Base-by-base conservation (phyloP, 495 filamentous ascomycete species). In the Talaromyces thailandensis region DNA sequence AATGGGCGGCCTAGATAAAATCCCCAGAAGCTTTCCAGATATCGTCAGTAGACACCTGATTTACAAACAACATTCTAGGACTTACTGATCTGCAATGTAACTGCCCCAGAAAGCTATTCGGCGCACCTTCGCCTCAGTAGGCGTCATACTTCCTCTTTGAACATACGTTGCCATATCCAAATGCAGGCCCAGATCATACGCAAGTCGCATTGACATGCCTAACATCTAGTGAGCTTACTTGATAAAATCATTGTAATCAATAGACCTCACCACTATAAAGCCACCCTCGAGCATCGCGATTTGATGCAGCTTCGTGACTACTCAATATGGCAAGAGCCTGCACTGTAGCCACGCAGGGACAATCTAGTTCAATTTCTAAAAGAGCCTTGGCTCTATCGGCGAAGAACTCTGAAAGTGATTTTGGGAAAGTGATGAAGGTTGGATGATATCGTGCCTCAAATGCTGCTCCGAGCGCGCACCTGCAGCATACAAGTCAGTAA, bases 151-250 rank as follows among this genome's bases (percentile, higher is more conserved):
- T 7, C 78, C 76, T 56, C 69, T 71, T 48, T 73, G 68, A 23
- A 81, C 75, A 57, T 81, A 81, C 0, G 73, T 65, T 3, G 73
- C 75, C 71, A 76, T 79, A 57, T 82, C 78, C 28, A 80, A 35
- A 64, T 82, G 79, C 24, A 82, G 56, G 1, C 76, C 80, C 50
- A 82, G 73, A 61, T 82, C 78, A 31, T 79, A 77, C 4, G 78
- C 74, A 58, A 82, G 74, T 25, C 80, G 70, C 75, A 81, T 79
- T 0, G 79, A 77, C 80, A 82, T 81, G 40, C 76, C 75, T 77
- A 23, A 4, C 9, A 5, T 26, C 0, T 23, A 56, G 62, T 73
- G 25, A 71, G 63, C 28, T 14, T 28, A 7, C 4, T 31, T 61
- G 3, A 11, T 4, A 50, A 18, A 14, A 3, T 8, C 40, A 8